phyloP scores from a whole-genome alignment of 768 basidiomycete species.

The Suillus plorans region DNA sequence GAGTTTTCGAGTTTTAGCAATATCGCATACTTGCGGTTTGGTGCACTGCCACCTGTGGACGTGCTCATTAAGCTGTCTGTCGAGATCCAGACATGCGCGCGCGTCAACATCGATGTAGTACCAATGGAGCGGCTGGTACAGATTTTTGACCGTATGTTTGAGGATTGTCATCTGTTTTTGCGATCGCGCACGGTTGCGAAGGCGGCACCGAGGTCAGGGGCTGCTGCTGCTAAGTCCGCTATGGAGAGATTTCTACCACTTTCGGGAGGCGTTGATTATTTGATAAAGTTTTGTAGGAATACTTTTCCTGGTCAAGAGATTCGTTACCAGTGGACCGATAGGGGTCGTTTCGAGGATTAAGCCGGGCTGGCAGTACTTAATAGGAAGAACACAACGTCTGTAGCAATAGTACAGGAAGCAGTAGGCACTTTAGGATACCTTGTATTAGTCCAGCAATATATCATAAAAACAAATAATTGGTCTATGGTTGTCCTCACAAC shows the following conservation, averaged over 20 bases:
- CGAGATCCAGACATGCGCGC: neutral
- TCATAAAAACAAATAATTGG: no score
- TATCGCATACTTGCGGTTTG: neutral
- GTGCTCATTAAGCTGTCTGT: neutral
- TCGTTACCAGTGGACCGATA: neutral
- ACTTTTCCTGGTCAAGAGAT: neutral
- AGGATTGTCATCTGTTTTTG: neutral
- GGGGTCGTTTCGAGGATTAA: neutral
- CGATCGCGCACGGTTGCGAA: neutral
- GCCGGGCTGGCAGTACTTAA: neutral
- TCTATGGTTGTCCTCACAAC: no score
- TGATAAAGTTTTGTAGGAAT: neutral
- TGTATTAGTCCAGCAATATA: no score
- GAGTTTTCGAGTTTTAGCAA: neutral
- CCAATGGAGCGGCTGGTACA: neutral
- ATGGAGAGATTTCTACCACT: slow-evolving; percentile 1
- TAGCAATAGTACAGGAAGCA: neutral
- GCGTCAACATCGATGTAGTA: neutral
- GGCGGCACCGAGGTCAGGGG: neutral
- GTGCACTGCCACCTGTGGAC: neutral
- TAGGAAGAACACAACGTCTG: neutral
- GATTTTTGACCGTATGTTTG: neutral
- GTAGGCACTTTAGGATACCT: neutral
- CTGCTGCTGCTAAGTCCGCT: neutral
- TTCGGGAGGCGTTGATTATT: neutral